Base-by-base conservation (phyloP, 2,329 filamentous ascomycete species). In the Stagonosporopsis cucurbitacearum region DNA sequence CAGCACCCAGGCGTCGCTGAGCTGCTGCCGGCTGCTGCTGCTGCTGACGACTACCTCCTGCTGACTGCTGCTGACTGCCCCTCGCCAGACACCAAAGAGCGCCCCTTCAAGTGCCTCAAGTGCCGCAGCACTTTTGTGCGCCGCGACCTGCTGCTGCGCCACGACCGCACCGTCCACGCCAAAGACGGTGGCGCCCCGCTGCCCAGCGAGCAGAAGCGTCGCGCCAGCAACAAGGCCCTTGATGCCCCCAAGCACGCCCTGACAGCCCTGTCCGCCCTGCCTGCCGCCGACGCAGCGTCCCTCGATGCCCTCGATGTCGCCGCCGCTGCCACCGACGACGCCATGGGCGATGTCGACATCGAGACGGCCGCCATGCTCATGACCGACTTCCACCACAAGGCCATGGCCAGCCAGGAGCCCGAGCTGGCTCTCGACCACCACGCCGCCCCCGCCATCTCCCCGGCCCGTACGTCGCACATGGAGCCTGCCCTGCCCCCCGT, bases 301-400 rank as follows among this genome's bases (percentile, higher is more conserved):
- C 81, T 97, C 68, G 93, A 97, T 79, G 92, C 96, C 78, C 92
- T 98, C 72, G 92, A 96, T 78, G 90, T 89, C 70, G 91, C 88
- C 79, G 91, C 88, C 78, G 90, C 89, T 70, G 91, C 88, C 79
- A 91, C 88, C 79, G 91, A 88, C 75, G 94, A 97, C 76, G 89
- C 88, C 75, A 89, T 94, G 79, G 93, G 97, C 73, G 95, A 97
- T 76, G 93, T 97, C 73, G 95, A 97, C 77, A 90, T 97, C 72
- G 94, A 99, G 83, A 92, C 94, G 69, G 95, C 95, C 67, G 95
- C 95, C 67, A 97, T 98, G 92, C 86, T 99, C 76, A 96, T 99
- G 81, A 95, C 94, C 74, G 93, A 98, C 80, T 89, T 98, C 74
- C 94, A 96, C 80, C 92, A 97, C 82, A 97, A 97, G 82, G 93